Evolutionary conservation across 352 stramenopile genomes (phyloP).

Genomic region (Phytophthora ramorum): DNA sequence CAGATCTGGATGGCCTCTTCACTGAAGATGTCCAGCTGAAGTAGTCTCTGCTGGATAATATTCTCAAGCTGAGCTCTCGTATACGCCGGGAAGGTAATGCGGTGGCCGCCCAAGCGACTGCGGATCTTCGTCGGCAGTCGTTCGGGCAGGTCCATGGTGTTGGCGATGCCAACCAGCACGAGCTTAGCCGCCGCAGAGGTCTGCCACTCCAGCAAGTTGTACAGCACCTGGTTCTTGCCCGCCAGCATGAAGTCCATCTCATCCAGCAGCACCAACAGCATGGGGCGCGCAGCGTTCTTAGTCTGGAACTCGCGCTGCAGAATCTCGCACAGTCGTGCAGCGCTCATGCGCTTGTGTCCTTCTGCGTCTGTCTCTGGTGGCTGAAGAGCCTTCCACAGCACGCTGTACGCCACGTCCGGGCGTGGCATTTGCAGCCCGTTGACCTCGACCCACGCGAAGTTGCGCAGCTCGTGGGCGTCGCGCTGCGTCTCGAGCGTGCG

Average conservation of each 20-base stretch:
- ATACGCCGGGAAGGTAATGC: conserved; percentile 78
- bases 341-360: conserved; percentile 25
- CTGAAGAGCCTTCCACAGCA: conserved; percentile 66
- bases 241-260: conserved; percentile 85
- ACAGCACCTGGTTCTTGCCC: conserved; percentile 78
- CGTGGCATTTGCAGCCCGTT: conserved; percentile 78
- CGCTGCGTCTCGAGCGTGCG: conserved; percentile 50
- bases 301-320: conserved; percentile 59
- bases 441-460: conserved; percentile 72
- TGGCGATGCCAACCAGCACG: conserved; percentile 76
- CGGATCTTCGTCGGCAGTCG: conserved; percentile 73
- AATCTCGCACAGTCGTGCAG: conserved; percentile 49
- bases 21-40: conserved; percentile 65
- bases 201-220: conserved; percentile 85
- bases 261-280: conserved; percentile 69
- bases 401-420: conserved; percentile 67
- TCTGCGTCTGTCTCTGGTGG: conserved; percentile 19
- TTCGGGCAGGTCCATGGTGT: conserved; percentile 84
- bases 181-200: conserved; percentile 63
- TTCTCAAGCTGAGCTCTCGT: conserved; percentile 64
- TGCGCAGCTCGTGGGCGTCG: conserved; percentile 37
- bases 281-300: conserved; percentile 46
- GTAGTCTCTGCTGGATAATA: conserved; percentile 71
- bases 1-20: conserved; percentile 68
- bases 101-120: conserved; percentile 66